Conservation (phyloP, 2,329 filamentous ascomycete species). For the Cladosporium sp. region DNA sequence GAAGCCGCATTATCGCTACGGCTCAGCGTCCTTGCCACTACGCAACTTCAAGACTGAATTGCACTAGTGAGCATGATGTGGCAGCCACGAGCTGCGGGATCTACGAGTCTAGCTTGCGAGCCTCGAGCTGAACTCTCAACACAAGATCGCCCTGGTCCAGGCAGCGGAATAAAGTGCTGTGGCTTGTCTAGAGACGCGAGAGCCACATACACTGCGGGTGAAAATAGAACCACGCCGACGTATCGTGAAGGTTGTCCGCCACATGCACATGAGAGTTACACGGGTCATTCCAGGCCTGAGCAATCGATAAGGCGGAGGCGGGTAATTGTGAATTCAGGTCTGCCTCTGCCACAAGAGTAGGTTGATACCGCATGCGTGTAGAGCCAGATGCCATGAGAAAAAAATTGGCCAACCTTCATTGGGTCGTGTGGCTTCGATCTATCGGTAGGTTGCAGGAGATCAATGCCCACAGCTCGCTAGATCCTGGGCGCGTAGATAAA, state of each 20-base stretch:
- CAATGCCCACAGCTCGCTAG: background rate
- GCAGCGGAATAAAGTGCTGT: background rate
- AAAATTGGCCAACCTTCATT: constrained; percentile 2
- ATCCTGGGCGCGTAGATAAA: background rate
- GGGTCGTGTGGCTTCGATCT: constrained; percentile 8
- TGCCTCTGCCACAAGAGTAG: background rate
- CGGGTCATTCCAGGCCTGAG: background rate
- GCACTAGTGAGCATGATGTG: constrained; percentile 5
- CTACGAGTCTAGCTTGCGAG: background rate
- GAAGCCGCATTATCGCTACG: background rate
- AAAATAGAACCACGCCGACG: background rate
- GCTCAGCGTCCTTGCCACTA: background rate
- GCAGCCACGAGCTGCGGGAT: background rate
- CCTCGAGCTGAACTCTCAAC: background rate
- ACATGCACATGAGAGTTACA: background rate
- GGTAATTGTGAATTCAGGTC: background rate
- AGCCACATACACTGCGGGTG: background rate
- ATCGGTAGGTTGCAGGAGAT: constrained; percentile 8
- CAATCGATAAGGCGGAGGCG: background rate
- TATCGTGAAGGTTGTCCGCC: background rate
- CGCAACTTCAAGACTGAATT: background rate
- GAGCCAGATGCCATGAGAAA: background rate
- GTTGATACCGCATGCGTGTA: background rate
- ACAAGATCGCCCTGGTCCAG: background rate
- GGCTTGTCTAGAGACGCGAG: background rate